Conservation (phyloP, 495 filamentous ascomycete genomes). For the Glarea lozoyensis region DNA sequence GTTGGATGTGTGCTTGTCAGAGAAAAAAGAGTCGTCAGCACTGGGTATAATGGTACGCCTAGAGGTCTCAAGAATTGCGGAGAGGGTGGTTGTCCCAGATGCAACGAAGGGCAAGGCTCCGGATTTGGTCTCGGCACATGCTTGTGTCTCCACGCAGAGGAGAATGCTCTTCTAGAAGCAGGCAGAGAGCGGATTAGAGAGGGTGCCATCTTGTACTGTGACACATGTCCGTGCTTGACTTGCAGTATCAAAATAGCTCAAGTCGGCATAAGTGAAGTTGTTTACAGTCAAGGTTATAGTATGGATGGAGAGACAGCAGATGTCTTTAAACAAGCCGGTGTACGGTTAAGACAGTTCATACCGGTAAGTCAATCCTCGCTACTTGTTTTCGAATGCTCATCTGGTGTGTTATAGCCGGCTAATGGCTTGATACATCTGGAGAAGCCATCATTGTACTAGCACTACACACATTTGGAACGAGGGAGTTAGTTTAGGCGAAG, state of each 20-base stretch:
- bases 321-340: constrained; percentile 67
- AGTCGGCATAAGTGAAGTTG: constrained; percentile 90
- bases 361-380: constrained; percentile 46
- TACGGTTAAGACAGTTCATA: constrained; percentile 71
- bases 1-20: constrained; percentile 94
- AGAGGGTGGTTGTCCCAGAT: constrained; percentile 84
- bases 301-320: constrained; percentile 85
- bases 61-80: constrained; percentile 80
- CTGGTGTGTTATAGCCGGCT: constrained; percentile 31
- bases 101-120: constrained; percentile 62
- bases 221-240: constrained; percentile 97
- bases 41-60: constrained; percentile 97
- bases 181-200: constrained; percentile 76
- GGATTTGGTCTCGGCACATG: constrained; percentile 76
- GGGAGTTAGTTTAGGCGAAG: too few species aligned
- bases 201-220: constrained; percentile 77
- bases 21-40: constrained; percentile 80
- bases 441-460: constrained; percentile 21
- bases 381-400: constrained; percentile 8
- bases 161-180: constrained; percentile 92
- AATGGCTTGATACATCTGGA: constrained; percentile 45
- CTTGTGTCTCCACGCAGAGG: constrained; percentile 91
- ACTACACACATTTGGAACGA: too few species aligned
- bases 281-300: constrained; percentile 85
- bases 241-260: constrained; percentile 97